These are phyloP conservation scores for Pulveroboletus ravenelii DNA, from an alignment of 768 basidiomycete species.

Conservation along the genomic window DNA sequence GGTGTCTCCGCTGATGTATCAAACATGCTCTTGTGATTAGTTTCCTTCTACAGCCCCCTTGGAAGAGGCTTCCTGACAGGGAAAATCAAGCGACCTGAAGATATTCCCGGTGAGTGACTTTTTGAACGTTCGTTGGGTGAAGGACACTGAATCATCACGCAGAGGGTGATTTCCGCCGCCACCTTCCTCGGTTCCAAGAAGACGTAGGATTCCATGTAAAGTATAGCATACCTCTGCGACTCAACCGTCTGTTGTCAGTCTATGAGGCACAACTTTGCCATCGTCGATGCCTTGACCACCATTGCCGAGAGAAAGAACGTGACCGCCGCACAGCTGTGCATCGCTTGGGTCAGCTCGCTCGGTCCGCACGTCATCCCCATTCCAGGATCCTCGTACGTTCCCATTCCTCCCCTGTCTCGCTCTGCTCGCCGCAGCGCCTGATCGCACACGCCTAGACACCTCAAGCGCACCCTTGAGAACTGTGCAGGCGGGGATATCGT, in stretches of 20 bases:
- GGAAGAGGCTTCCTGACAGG: slow-evolving; percentile 31
- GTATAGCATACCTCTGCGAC: no score
- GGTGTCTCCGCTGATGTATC: slow-evolving; percentile 3
- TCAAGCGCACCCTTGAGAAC: slow-evolving; percentile 42
- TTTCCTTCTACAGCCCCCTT: slow-evolving; percentile 40
- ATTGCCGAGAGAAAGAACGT: slow-evolving; percentile 41
- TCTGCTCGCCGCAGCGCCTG: background rate
- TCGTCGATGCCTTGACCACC: slow-evolving; percentile 39
- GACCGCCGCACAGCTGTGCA: slow-evolving; percentile 38
- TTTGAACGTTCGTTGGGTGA: background rate
- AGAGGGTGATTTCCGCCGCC: slow-evolving; percentile 39
- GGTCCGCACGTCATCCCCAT: slow-evolving; percentile 46
- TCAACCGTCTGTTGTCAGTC: background rate
- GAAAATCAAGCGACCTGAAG: slow-evolving; percentile 36
- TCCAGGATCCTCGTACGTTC: slow-evolving; percentile 42
- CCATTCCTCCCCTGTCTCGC: no score
- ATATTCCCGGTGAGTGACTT: slow-evolving; percentile 27
- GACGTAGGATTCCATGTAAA: slow-evolving; percentile 22
- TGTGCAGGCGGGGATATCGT: slow-evolving; percentile 38
- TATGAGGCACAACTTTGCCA: slow-evolving; percentile 36
- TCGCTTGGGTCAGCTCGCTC: slow-evolving; percentile 40
- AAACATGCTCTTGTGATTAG: background rate
- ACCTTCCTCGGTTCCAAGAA: slow-evolving; percentile 40
- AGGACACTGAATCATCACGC: slow-evolving; percentile 3
- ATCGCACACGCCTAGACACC: slow-evolving; percentile 16